These are phyloP conservation scores for Pichia sp. DNA, from an alignment of 1,139 yeast species.

Conservation along the genomic window DNA sequence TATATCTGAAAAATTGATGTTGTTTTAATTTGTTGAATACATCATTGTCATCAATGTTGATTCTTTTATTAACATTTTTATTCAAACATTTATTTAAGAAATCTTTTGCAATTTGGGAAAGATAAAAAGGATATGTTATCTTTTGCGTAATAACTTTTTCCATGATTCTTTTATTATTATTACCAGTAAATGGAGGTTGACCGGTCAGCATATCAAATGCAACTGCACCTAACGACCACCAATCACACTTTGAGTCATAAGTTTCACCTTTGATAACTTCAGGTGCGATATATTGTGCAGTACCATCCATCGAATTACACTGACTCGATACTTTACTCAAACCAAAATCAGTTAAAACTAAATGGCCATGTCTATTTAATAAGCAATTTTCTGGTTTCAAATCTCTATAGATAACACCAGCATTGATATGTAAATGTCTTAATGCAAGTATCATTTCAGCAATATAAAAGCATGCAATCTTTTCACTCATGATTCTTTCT, in stretches of 20 bases:
- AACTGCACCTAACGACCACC: constrained; percentile 93
- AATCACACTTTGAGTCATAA: constrained; percentile 87
- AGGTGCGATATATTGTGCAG: constrained; percentile 97
- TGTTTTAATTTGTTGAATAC: constrained; percentile 50
- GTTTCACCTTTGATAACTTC: constrained; percentile 82
- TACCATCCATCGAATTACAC: constrained; percentile 80
- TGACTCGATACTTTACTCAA: constrained; percentile 62
- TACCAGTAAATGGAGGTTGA: constrained; percentile 93
- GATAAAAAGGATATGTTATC: constrained; percentile 77
- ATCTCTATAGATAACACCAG: constrained; percentile 90
- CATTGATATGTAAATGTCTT: constrained; percentile 66
- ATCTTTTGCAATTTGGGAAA: constrained; percentile 86
- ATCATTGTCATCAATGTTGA: constrained; percentile 58
- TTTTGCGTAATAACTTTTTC: constrained; percentile 80
- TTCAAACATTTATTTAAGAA: constrained; percentile 68
- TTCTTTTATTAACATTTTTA: constrained; percentile 73
- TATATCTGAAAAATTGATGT: constrained; percentile 78
- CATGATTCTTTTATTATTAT: constrained; percentile 76
- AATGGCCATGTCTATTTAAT: constrained; percentile 73
- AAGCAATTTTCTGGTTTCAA: constrained; percentile 93
- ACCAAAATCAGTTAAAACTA: constrained; percentile 92
- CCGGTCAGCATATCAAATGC: constrained; percentile 88
- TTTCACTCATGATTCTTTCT: constrained; percentile 59
- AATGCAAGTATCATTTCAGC: constrained; percentile 88
- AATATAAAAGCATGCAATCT: constrained; percentile 76